phyloP scores from a whole-genome alignment of 2,329 filamentous ascomycete species.

The Pseudogymnoascus destructans region DNA sequence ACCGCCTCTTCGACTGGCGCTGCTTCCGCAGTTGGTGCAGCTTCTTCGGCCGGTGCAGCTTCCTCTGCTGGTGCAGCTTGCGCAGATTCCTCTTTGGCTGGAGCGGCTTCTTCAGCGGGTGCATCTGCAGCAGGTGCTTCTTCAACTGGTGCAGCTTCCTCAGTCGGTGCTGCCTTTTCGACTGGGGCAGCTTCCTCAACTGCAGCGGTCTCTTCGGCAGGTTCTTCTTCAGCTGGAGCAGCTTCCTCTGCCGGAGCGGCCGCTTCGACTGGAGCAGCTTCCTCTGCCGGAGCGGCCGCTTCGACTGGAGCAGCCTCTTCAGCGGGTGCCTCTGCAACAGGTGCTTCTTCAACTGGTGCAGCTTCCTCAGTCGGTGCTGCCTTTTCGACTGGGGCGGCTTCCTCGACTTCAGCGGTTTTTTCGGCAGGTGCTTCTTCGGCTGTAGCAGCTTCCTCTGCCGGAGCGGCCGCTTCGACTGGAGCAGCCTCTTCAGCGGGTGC shows the following conservation, averaged over 20 bases:
- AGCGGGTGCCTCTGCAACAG: background rate
- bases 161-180: too few species aligned
- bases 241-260: background rate
- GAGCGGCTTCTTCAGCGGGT: too few species aligned
- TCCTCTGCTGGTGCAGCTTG: background rate
- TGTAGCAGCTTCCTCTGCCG: too few species aligned
- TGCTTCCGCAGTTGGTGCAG: conserved; percentile 12
- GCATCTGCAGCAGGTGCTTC: too few species aligned
- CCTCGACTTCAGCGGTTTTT: too few species aligned
- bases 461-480: background rate
- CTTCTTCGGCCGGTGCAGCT: conserved; percentile 13
- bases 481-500: too few species aligned
- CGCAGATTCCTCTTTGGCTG: too few species aligned
- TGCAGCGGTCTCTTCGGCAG: background rate
- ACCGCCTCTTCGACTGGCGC: background rate
- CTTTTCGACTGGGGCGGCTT: too few species aligned
- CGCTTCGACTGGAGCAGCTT: background rate
- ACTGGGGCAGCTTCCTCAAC: background rate
- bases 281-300: background rate
- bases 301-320: background rate
- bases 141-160: too few species aligned
- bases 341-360: conserved; percentile 8
- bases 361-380: conserved; percentile 1
- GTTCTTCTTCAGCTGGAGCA: background rate
- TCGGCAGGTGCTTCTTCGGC: too few species aligned